Evolutionary conservation across 345 rosid species (phyloP).

Genomic region (Moringa oleifera): DNA sequence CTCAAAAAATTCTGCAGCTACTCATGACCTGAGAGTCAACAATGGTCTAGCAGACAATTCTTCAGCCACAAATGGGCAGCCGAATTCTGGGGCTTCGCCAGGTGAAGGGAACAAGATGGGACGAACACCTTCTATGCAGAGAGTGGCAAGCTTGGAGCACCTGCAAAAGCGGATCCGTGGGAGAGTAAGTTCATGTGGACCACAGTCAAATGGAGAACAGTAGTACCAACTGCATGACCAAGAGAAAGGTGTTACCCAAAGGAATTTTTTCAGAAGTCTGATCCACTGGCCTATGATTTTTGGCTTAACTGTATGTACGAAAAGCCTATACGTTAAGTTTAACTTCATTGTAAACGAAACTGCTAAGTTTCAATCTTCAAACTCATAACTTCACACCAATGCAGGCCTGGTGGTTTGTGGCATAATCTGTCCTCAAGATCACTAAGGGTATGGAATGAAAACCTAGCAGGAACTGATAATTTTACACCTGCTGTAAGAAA

Average conservation of each 20-base stretch:
- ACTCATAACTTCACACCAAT: background rate
- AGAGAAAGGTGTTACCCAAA: constrained; percentile 2
- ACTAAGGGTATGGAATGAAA: too few species aligned
- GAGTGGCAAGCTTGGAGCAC: constrained; percentile 92
- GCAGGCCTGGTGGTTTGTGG: too few species aligned
- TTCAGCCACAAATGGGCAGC: constrained; percentile 35
- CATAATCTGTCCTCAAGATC: too few species aligned
- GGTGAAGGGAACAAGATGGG: constrained; percentile 48
- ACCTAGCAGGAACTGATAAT: too few species aligned
- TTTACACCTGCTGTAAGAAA: background rate
- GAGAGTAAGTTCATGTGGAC: constrained; percentile 22
- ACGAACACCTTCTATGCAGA: constrained; percentile 59
- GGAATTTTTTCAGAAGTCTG: constrained; percentile 6
- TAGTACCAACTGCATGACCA: constrained; percentile 11
- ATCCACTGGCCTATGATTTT: constrained; percentile 11
- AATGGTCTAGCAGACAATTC: constrained; percentile 36
- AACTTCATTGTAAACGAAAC: background rate
- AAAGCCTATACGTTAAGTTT: background rate
- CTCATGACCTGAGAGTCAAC: constrained; percentile 26
- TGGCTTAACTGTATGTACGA: constrained; percentile 5
- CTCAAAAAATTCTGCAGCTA: constrained; percentile 23
- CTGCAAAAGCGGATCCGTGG: constrained; percentile 80
- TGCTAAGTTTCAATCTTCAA: background rate
- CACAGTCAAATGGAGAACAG: constrained; percentile 21
- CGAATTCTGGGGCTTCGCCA: constrained; percentile 22